A percentile compares a stretch with the other conserved stretches of the same genome.
These are phyloP conservation scores for Pugionium dolabratum DNA, from an alignment of 345 rosid species.

Conservation along the genomic window DNA sequence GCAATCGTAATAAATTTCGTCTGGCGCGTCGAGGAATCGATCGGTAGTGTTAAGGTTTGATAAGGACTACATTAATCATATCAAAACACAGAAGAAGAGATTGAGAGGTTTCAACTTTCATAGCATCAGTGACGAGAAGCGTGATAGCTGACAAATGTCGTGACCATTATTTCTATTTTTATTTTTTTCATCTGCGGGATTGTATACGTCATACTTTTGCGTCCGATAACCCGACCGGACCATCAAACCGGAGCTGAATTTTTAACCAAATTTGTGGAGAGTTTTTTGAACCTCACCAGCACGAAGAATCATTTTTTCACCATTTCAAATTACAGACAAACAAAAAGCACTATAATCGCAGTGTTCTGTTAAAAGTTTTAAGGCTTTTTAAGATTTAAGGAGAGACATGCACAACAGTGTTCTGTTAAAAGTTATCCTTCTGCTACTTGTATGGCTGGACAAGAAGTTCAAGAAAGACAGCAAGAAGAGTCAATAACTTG, in stretches of 20 bases:
- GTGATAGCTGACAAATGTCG: conserved; percentile 29
- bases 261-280: no score
- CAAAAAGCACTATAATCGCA: no score
- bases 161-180: not conserved
- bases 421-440: no score
- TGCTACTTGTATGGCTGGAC: no score
- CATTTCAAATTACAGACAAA: no score
- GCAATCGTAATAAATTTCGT: conserved; percentile 59
- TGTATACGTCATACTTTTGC: not conserved
- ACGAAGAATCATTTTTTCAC: no score
- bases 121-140: conserved; percentile 28
- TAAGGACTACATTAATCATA: conserved; percentile 24
- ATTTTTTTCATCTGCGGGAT: not conserved
- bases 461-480: not conserved
- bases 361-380: no score
- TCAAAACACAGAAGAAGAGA: conserved; percentile 9
- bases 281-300: no score
- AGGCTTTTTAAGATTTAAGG: no score
- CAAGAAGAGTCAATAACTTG: conserved; percentile 17
- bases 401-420: no score
- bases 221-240: not conserved
- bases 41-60: conserved; percentile 24
- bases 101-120: conserved; percentile 11
- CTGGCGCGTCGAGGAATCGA: conserved; percentile 58
- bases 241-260: conserved; percentile 8